Evolutionary conservation across 495 filamentous ascomycete species (phyloP).

Genomic region (Neurospora africana): DNA sequence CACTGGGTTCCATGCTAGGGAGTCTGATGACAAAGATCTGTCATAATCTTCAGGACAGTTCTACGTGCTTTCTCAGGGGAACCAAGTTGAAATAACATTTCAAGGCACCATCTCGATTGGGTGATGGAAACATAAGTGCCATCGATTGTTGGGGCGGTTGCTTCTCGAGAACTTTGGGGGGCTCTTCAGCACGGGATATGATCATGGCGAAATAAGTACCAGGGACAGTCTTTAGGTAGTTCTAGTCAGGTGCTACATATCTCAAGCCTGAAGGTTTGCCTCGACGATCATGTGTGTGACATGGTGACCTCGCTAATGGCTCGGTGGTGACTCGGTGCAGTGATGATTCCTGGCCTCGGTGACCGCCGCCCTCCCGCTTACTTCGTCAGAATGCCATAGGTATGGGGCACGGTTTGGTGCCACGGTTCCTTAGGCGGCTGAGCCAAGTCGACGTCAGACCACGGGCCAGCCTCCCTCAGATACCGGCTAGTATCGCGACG

Average conservation of each 20-base stretch:
- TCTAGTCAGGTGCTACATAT: neutral
- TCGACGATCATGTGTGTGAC: neutral
- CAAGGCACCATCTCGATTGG: neutral
- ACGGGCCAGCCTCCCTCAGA: slow-evolving; percentile 44
- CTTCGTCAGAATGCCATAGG: slow-evolving; percentile 44
- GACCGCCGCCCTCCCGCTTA: slow-evolving; percentile 1
- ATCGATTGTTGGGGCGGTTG: neutral
- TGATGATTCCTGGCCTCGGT: neutral
- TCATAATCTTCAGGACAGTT: neutral
- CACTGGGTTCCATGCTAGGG: neutral
- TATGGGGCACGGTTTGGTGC: slow-evolving; percentile 43
- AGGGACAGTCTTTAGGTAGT: neutral
- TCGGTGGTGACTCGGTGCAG: neutral
- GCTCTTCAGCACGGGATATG: neutral
- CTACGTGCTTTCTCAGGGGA: neutral
- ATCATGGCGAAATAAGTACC: neutral
- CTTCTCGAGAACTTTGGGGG: neutral
- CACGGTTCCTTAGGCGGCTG: slow-evolving; percentile 34
- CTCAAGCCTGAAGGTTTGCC: neutral
- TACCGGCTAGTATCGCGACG: slow-evolving; percentile 43
- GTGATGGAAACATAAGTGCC: neutral
- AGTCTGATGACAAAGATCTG: neutral
- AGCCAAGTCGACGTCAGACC: slow-evolving; percentile 43
- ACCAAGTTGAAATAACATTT: neutral
- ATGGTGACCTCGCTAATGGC: neutral